phyloP scores from a whole-genome alignment of 306 rosid species.

The Lotus japonicus region DNA sequence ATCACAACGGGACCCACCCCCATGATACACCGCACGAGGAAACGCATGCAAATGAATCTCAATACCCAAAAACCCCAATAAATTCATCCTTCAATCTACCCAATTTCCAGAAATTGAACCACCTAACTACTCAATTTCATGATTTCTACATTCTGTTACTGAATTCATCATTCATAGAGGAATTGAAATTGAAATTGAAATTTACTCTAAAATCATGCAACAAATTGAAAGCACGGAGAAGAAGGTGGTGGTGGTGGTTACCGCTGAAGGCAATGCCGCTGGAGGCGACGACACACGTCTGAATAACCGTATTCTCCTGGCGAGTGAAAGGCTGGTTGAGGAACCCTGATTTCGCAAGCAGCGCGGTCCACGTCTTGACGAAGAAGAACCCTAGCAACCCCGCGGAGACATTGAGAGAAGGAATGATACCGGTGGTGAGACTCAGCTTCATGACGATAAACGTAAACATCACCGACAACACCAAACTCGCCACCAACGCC shows the following conservation, averaged over 20 bases:
- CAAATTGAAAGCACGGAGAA: too few species aligned
- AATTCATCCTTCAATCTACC: too few species aligned
- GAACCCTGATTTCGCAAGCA: constrained; percentile 17
- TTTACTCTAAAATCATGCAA: background rate
- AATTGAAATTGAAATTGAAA: background rate
- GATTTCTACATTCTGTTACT: too few species aligned
- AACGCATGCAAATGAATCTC: too few species aligned
- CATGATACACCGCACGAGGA: too few species aligned
- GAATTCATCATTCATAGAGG: too few species aligned
- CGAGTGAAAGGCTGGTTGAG: constrained; percentile 27
- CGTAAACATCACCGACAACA: constrained; percentile 30
- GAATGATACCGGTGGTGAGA: constrained; percentile 40
- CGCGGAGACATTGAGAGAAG: constrained; percentile 37
- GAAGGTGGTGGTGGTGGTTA: background rate
- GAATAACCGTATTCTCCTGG: constrained; percentile 48
- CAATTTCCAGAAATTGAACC: too few species aligned
- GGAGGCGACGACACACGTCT: constrained; percentile 41
- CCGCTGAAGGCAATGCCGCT: constrained; percentile 47
- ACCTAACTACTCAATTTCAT: too few species aligned
- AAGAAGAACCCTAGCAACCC: constrained; percentile 47
- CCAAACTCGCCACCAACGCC: constrained; percentile 26
- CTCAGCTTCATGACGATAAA: constrained; percentile 46
- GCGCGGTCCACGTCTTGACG: constrained; percentile 32
- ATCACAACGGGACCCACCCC: too few species aligned
- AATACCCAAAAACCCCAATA: too few species aligned